A percentile compares a stretch with the other conserved stretches of the same genome.
These are phyloP conservation scores for Tympanopsis confertula DNA, from an alignment of 2,329 filamentous ascomycete genomes.

Conservation along the genomic window DNA sequence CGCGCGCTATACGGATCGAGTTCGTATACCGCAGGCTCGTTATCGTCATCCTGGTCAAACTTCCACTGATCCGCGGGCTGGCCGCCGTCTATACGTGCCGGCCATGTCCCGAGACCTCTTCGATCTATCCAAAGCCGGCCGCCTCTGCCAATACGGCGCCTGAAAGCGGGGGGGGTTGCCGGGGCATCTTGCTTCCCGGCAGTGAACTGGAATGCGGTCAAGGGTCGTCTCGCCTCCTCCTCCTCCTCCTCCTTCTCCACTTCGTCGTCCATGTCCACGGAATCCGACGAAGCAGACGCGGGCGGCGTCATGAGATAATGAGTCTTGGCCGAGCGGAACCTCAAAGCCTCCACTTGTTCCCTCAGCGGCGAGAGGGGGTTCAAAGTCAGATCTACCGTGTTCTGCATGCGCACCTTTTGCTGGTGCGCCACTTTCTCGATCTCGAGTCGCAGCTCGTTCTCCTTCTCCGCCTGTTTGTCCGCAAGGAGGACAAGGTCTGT, in stretches of 20 bases:
- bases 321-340: slow-evolving; percentile 29
- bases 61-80: slow-evolving; percentile 36
- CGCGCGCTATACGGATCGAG: slow-evolving; percentile 32
- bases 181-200: not conserved
- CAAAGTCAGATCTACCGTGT: slow-evolving; percentile 50
- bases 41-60: slow-evolving; percentile 46
- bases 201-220: not conserved
- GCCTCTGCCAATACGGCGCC: slow-evolving; percentile 46
- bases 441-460: slow-evolving; percentile 43
- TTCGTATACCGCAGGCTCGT: slow-evolving; percentile 40
- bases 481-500: slow-evolving; percentile 47
- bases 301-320: slow-evolving; percentile 35
- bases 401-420: slow-evolving; percentile 55
- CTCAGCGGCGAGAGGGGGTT: slow-evolving; percentile 49
- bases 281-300: slow-evolving; percentile 29
- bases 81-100: slow-evolving; percentile 22
- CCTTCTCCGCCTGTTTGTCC: slow-evolving; percentile 45
- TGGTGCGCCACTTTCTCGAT: slow-evolving; percentile 51
- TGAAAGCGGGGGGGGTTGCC: slow-evolving; percentile 32
- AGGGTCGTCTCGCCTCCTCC: not conserved
- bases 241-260: slow-evolving; percentile 13
- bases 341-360: slow-evolving; percentile 29
- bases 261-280: slow-evolving; percentile 14
- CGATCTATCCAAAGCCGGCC: slow-evolving; percentile 51
- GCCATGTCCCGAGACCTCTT: slow-evolving; percentile 32